Evolutionary conservation across 1,284 basidiomycete genomes (phyloP), one percentile per base, ranked within the genome.

Genomic region (Tranzscheliella williamsii): DNA sequence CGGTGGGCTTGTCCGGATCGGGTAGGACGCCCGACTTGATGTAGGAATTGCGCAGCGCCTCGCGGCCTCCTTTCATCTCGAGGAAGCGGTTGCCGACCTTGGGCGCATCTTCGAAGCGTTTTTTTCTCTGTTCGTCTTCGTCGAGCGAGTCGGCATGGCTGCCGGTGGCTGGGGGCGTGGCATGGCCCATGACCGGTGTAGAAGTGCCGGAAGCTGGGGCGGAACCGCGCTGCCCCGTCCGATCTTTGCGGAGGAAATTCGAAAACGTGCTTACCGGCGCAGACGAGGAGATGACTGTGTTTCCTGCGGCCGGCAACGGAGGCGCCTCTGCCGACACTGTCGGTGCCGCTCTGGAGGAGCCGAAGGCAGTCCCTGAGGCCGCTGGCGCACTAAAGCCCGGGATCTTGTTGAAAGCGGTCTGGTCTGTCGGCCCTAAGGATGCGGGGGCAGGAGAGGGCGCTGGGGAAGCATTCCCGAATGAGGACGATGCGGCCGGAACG

Each of bases 11-110:
- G 23, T 81, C 76, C 0, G 90, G 91, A 66, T 91, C 89, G 48
- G 90, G 89, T 83, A 95, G 91, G 68, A 89, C 85, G 4, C 91
- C 91, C 24, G 87, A 84, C 3, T 85, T 82, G 50, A 94, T 90
- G n/a, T 88, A 89, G 29, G 78, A 82, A 65, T 86, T 86, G 37
- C 88, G 83, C 72, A 94, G 51, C 7, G 54, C 55, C 22, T 64
- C 61, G 17, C 61, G 38, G 26, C 54, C 50, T 1, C 50, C 50
- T 24, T 64, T 67, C 53, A 67, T 56, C 45, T 67, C 50, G 26
- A 67, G 51, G 24, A 56, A 67, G 34, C 64, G 53, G 30, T 67
- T 63, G 42, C 64, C 64, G n/a, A 53, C 46, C 17, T 67, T 63
- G 36, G 51, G 52, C 8, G 48, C 55, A 24, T 62, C 60, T 27